These are phyloP conservation scores for Cladorrhinum sp. DNA, from an alignment of 2,329 filamentous ascomycete genomes.

Conservation along the genomic window DNA sequence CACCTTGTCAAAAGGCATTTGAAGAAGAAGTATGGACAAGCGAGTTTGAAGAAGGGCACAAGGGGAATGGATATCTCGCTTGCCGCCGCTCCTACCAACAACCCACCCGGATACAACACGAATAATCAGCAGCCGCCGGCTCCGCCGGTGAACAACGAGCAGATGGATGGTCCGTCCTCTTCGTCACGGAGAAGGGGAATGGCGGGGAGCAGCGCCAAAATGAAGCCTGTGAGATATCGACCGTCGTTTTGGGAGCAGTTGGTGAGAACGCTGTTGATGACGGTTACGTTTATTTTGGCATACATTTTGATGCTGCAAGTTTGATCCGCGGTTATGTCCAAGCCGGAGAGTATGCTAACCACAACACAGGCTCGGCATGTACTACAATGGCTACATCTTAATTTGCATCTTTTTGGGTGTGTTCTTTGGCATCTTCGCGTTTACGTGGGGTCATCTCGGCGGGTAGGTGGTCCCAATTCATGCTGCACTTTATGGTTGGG, in stretches of 20 bases:
- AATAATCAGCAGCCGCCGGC: not conserved
- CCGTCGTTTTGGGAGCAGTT: not conserved
- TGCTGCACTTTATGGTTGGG: not conserved
- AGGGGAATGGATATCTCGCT: not conserved
- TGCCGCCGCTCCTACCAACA: not conserved
- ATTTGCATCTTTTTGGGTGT: constrained; percentile 4
- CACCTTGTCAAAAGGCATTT: not conserved
- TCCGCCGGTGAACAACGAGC: not conserved
- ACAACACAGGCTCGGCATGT: constrained; percentile 3
- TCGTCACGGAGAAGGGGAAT: not conserved
- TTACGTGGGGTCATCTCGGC: not conserved
- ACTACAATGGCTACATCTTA: constrained; percentile 2
- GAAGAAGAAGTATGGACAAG: not conserved
- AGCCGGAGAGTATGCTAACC: not conserved
- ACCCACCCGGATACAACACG: no score
- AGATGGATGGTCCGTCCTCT: not conserved
- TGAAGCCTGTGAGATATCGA: not conserved
- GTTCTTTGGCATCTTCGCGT: constrained; percentile 4
- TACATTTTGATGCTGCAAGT: constrained; percentile 7
- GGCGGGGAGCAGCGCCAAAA: not conserved
- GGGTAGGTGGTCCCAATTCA: not conserved
- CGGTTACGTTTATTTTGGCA: constrained; percentile 1
- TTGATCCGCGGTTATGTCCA: not conserved
- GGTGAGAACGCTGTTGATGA: not conserved
- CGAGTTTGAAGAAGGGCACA: not conserved